phyloP scores from a whole-genome alignment of 169 alveolate species.

The Fabrea salina region DNA sequence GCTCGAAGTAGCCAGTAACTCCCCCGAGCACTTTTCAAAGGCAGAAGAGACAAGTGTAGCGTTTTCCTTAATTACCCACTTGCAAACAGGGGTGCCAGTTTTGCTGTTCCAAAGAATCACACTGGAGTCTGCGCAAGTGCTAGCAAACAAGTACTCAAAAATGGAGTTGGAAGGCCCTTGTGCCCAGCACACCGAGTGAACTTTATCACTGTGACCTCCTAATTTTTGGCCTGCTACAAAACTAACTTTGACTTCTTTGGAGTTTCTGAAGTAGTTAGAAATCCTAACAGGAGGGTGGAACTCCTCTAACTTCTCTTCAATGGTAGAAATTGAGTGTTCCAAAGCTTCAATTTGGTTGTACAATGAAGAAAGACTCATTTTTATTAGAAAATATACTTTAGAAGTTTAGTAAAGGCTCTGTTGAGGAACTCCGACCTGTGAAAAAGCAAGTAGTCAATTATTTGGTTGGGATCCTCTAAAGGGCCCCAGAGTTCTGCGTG shows the following conservation, averaged over 20 bases:
- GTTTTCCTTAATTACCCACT: background rate
- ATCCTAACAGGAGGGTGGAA: background rate
- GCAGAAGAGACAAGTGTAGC: background rate
- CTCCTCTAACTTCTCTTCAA: background rate
- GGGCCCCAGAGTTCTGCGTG: background rate
- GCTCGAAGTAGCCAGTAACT: background rate
- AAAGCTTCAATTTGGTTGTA: slow-evolving; percentile 7
- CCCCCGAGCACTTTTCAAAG: background rate
- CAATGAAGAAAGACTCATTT: too few species aligned
- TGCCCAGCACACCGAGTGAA: background rate
- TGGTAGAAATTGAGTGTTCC: background rate
- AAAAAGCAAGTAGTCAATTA: background rate
- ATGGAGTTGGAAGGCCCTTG: background rate
- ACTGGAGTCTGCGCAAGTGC: background rate
- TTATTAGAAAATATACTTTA: background rate
- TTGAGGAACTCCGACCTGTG: background rate
- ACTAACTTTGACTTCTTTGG: background rate
- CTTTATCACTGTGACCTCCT: slow-evolving; percentile 2
- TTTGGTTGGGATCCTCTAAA: background rate
- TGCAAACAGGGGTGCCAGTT: background rate
- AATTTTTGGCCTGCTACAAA: background rate
- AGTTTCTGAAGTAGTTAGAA: background rate
- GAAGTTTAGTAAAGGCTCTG: background rate
- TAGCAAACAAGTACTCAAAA: background rate
- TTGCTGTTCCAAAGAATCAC: background rate